phyloP scores from a whole-genome alignment of 2,329 filamentous ascomycete genomes.

The Pochonia chlamydosporia region DNA sequence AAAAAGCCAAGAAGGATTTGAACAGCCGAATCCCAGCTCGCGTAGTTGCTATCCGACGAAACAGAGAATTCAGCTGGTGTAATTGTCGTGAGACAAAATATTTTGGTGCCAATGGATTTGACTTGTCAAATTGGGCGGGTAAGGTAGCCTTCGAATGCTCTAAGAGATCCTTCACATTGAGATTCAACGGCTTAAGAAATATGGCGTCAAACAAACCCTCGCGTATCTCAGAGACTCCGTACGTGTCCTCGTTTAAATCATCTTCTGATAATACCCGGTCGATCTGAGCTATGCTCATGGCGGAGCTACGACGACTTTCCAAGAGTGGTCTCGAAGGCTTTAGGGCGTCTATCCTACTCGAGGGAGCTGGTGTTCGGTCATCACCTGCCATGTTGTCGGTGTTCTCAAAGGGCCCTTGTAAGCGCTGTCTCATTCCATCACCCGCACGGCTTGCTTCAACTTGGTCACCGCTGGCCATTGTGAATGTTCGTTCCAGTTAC shows the following conservation, averaged over 20 bases:
- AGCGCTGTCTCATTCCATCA: not conserved
- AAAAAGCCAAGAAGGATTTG: slow-evolving; percentile 52
- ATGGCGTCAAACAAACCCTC: slow-evolving; percentile 43
- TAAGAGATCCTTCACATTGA: slow-evolving; percentile 32
- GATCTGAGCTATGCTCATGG: slow-evolving; percentile 26
- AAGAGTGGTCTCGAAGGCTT: slow-evolving; percentile 6
- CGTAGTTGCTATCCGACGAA: slow-evolving; percentile 37
- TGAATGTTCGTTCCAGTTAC: not conserved
- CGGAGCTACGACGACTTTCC: slow-evolving; percentile 18
- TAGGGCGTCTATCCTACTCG: slow-evolving; percentile 10
- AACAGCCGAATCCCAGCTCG: slow-evolving; percentile 44
- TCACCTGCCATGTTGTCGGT: not conserved
- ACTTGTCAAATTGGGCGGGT: slow-evolving; percentile 39
- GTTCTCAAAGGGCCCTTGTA: not conserved
- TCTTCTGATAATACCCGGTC: slow-evolving; percentile 27
- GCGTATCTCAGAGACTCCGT: slow-evolving; percentile 36
- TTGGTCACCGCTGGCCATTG: not conserved
- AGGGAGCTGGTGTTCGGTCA: not conserved
- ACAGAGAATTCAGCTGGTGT: slow-evolving; percentile 36
- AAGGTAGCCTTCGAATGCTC: slow-evolving; percentile 37
- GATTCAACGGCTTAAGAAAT: slow-evolving; percentile 37
- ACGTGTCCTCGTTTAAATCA: slow-evolving; percentile 31
- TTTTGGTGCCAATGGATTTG: slow-evolving; percentile 38
- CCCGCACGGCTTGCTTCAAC: not conserved
- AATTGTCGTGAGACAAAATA: slow-evolving; percentile 42